Evolutionary conservation across 176 grass and related monocot species (phyloP), one percentile per base, ranked within the genome.

Genomic region (Aechmea fasciata): DNA sequence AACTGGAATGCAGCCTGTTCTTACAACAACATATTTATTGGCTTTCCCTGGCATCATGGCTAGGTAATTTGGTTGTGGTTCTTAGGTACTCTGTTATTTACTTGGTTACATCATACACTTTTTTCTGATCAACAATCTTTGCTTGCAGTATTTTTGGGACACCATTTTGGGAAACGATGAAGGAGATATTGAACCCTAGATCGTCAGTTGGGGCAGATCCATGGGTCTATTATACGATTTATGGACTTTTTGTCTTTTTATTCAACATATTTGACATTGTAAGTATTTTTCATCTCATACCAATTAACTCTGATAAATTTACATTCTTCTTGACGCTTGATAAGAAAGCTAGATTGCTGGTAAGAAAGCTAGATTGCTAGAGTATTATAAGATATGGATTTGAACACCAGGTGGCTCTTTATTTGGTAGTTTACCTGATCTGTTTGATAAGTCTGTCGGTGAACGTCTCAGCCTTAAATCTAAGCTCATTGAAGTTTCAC

Each of bases 261-360:
- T 92, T 97, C 87, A 97, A 97, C 54, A 92, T 92, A 83, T 97
- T 92, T 89, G 93, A 97, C 79, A 97, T 97, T 87, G 93, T 97
- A 87, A 97, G 93, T 83, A 66, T 65, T 0, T 75, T 74, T 18
- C 33, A 41, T 76, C 26, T 73, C 20, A 63, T 77, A 17, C 74
- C 57, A 15, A 52, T 73, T 75, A 80, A 13, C 59, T 18, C 13
- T 2, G 51, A 61, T 83, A 5, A 66, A 41, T 41, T 41, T 8
- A 41, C 33, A 41, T 41, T 41, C 33, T 41, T 41, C 33, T 41
- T 41, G 33, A 41, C 4, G 33, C 33, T 41, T 41, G 33, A 41
- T 41, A 41, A 41, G 33, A 41, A 41, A 1, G 33, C 33, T 41
- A 41, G 33, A 41, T 41, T 41, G 33, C 33, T 41, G n/a, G n/a